Evolutionary conservation across 768 basidiomycete genomes (phyloP).

Genomic region (Neoboletus magnificus): DNA sequence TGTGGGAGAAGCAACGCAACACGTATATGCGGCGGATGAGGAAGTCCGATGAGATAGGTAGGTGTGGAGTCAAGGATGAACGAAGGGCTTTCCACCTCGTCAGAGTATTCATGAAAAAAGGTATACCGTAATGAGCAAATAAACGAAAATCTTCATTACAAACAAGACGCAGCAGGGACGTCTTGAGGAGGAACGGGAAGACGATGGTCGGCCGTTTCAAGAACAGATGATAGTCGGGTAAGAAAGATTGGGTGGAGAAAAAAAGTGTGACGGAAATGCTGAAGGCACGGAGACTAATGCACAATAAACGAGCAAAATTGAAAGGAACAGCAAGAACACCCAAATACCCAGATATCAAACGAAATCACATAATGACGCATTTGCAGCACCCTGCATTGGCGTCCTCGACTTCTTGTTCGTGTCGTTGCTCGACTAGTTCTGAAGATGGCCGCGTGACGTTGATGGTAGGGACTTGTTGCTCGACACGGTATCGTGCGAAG

Average conservation of each 20-base stretch:
- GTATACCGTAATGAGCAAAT: constrained; percentile 23
- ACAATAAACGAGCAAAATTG: constrained; percentile 24
- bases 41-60: constrained; percentile 15
- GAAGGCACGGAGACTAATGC: constrained; percentile 10
- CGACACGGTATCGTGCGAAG: constrained; percentile 53
- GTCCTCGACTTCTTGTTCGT: constrained; percentile 41
- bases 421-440: constrained; percentile 28
- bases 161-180: background rate
- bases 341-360: constrained; percentile 16
- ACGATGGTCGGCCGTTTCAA: constrained; percentile 13
- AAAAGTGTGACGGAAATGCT: constrained; percentile 1
- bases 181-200: constrained; percentile 5
- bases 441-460: constrained; percentile 30
- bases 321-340: constrained; percentile 22
- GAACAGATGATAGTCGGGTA: constrained; percentile 7
- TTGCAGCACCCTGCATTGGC: constrained; percentile 64
- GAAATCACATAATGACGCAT: constrained; percentile 77
- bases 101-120: constrained; percentile 19
- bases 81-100: constrained; percentile 19
- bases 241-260: background rate
- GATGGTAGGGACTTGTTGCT: constrained; percentile 30
- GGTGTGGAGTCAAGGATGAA: constrained; percentile 16
- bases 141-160: constrained; percentile 16
- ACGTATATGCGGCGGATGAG: constrained; percentile 9
- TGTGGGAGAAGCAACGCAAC: constrained; percentile 5